Percentiles rank a stretch among this genome's conserved stretches.
Evolutionary conservation across 371 early-diverging fungal genomes (phyloP).

Genomic region (Actinomortierella ambigua): DNA sequence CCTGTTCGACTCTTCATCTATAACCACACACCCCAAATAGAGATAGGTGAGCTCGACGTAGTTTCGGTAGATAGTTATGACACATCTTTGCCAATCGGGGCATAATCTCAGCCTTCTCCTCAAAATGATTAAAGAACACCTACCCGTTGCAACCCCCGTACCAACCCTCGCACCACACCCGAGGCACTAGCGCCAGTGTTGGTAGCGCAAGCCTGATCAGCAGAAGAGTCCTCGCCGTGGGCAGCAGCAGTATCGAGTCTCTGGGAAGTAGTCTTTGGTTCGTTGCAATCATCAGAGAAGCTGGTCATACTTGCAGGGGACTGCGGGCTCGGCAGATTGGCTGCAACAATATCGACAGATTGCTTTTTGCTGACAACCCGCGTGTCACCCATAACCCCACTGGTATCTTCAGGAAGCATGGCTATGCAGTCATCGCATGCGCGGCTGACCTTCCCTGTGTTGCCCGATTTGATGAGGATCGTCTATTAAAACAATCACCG

Average conservation of each 20-base stretch:
- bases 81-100: too few relatives aligned
- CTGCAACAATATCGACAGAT: constrained; percentile 15
- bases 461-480: constrained; percentile 50
- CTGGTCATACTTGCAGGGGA: too few relatives aligned
- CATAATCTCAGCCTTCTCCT: too few relatives aligned
- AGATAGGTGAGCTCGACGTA: too few relatives aligned
- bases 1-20: constrained; percentile 42
- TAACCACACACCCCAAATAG: too few relatives aligned
- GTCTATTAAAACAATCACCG: constrained; percentile 19
- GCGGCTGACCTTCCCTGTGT: constrained; percentile 53
- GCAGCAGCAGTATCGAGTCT: constrained; percentile 30
- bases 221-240: constrained; percentile 22
- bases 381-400: constrained; percentile 1
- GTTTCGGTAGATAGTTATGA: too few relatives aligned
- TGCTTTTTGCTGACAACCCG: constrained; percentile 7
- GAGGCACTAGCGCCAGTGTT: constrained; percentile 16
- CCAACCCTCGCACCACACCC: constrained; percentile 44
- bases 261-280: background rate
- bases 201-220: background rate
- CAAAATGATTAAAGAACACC: background rate
- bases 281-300: too few relatives aligned
- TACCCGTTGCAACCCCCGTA: constrained; percentile 41
- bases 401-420: constrained; percentile 51
- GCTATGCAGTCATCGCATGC: constrained; percentile 65
- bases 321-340: too few relatives aligned